Conservation (phyloP, 106 monocot genomes). For the Dendrobium nobile region DNA sequence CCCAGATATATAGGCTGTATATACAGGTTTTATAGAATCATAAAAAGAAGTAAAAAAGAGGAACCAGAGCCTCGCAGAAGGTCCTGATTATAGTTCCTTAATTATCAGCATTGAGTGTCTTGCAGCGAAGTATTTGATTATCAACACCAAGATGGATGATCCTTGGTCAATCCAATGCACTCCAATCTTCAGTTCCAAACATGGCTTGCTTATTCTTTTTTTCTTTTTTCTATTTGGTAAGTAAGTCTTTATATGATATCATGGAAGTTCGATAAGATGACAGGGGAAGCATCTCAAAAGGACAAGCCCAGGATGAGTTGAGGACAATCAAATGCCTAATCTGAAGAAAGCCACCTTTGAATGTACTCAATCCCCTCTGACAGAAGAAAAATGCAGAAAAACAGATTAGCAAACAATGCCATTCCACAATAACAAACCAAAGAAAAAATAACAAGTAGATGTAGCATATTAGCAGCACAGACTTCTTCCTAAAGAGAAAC, state of each 20-base stretch:
- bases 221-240: neutral
- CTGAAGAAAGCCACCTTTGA: conserved; percentile 3
- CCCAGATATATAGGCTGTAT: neutral
- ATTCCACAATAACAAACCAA: no score
- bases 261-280: neutral
- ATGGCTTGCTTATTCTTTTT: neutral
- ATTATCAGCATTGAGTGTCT: neutral
- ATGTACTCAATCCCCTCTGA: conserved; percentile 2
- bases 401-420: neutral
- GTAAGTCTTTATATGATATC: neutral
- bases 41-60: neutral
- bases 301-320: neutral
- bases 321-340: neutral
- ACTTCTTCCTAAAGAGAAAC: neutral
- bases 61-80: neutral
- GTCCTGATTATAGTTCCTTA: neutral
- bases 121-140: neutral
- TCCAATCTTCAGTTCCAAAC: no score
- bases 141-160: neutral
- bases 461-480: neutral
- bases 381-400: neutral
- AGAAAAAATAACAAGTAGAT: neutral
- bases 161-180: no score
- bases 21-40: neutral
- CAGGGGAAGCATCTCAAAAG: neutral